Evolutionary conservation across 179 eudicot genomes (phyloP), one percentile per base, ranked within the genome.

Genomic region (Patellifolia procumbens): DNA sequence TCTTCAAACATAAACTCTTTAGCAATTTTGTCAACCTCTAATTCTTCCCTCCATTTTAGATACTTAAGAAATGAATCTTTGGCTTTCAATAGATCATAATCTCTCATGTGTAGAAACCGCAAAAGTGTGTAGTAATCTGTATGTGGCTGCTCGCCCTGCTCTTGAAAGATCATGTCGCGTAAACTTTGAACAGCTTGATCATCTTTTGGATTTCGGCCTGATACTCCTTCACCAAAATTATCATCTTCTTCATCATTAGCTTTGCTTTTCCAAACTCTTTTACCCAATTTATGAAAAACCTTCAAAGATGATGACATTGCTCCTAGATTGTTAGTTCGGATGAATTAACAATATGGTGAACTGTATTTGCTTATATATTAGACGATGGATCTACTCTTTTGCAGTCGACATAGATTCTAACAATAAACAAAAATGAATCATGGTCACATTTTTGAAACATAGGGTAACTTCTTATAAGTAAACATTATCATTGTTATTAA

Each of bases 1-100:
- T 87, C 92, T 15, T 80, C 87, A 68, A 82, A 87, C 52, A 72
- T 82, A 39, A 87, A 85, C 53, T 87, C 90, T 85, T 89, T 70
- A 7, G 85, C 75, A 82, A 64, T 29, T 22, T 61, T 17, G n/a
- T 89, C 92, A 78, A 89, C 89, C 48, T 80, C 72, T 29, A 80
- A 87, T 31, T 84, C 90, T 68, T 84, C 79, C 71, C 90, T 76
- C 92, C 92, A 89, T 70, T 87, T 89, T 2, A 89, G 77, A 68
- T 82, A 85, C 42, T 86, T 83, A 48, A 85, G 31, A 76, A 82
- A 85, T 66, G 86, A 81, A 1, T 87, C 87, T 81, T 86, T 89
- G 11, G 92, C 90, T 76, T 86, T 89, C 35, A 7, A 20, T 20
- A 85, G 70, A 80, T 89, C 86, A 32, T 80, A 89, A 29, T 78